Percentiles rank a stretch among this genome's conserved stretches.
These are phyloP conservation scores for Haematococcus lacustris DNA, from an alignment of 139 green algal species.

Conservation along the genomic window DNA sequence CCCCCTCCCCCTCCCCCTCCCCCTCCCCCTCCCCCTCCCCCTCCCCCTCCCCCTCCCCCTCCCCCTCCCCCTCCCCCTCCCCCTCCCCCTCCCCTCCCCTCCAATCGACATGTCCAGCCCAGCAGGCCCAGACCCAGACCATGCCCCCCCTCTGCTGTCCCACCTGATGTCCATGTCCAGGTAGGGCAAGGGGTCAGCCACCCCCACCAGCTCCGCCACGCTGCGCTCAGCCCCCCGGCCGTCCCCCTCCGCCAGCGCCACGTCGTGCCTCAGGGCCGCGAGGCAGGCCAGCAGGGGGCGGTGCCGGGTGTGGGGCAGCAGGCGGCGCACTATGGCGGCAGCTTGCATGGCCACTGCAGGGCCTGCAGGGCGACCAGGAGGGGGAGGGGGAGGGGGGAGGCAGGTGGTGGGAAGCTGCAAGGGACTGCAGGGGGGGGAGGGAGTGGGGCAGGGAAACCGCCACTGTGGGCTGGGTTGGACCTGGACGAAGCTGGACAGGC, in stretches of 20 bases:
- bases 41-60: too few relatives aligned
- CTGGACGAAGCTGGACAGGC: too few relatives aligned
- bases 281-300: conserved; percentile 20
- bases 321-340: not conserved
- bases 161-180: conserved; percentile 13
- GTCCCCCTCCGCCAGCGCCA: conserved; percentile 33
- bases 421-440: not conserved
- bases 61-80: too few relatives aligned
- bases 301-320: conserved; percentile 8
- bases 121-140: too few relatives aligned
- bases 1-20: too few relatives aligned
- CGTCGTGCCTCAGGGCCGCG: conserved; percentile 36
- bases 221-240: conserved; percentile 16
- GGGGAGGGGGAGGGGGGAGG: not conserved
- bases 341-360: not conserved
- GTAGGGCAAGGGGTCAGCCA: conserved; percentile 24
- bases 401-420: too few relatives aligned
- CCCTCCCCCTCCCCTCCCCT: too few relatives aligned
- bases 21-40: not conserved
- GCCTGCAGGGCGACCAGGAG: not conserved
- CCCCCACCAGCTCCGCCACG: conserved; percentile 21
- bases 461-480: too few relatives aligned
- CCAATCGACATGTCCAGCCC: too few relatives aligned
- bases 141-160: too few relatives aligned
- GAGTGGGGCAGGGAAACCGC: not conserved